Evolutionary conservation across 164 flowering plant genomes (phyloP).

Genomic region (Stephania cephalantha): DNA sequence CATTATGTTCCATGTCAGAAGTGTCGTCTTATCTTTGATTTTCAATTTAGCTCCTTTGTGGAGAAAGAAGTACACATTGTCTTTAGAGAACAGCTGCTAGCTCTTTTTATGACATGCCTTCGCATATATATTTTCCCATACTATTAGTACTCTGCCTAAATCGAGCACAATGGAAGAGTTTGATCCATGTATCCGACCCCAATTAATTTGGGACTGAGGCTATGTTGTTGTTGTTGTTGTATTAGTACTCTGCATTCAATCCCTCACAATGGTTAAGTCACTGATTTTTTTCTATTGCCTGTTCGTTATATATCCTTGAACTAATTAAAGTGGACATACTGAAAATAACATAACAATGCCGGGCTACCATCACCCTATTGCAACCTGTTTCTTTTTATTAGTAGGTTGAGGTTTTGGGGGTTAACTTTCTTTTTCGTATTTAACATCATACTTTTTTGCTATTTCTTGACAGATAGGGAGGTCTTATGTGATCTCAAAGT

Average conservation of each 20-base stretch:
- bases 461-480: slow-evolving; percentile 57
- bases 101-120: neutral
- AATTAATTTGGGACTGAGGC: too few species aligned
- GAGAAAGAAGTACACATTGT: neutral
- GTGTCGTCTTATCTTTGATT: neutral
- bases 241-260: neutral
- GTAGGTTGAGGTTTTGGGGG: neutral
- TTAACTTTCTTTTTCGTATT: neutral
- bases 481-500: slow-evolving; percentile 71
- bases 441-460: neutral
- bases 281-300: neutral
- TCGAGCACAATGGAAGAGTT: too few species aligned
- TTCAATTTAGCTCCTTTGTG: neutral
- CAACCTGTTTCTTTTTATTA: neutral
- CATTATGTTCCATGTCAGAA: neutral
- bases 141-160: neutral
- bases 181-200: too few species aligned
- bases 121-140: neutral
- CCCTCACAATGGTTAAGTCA: neutral
- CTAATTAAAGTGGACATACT: neutral
- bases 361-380: neutral
- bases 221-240: too few species aligned
- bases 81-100: neutral
- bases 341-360: neutral
- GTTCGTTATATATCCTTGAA: neutral